Evolutionary conservation across 2,329 filamentous ascomycete species (phyloP), one percentile per base, ranked within the genome.

Genomic region (Fusarium pilosicola): DNA sequence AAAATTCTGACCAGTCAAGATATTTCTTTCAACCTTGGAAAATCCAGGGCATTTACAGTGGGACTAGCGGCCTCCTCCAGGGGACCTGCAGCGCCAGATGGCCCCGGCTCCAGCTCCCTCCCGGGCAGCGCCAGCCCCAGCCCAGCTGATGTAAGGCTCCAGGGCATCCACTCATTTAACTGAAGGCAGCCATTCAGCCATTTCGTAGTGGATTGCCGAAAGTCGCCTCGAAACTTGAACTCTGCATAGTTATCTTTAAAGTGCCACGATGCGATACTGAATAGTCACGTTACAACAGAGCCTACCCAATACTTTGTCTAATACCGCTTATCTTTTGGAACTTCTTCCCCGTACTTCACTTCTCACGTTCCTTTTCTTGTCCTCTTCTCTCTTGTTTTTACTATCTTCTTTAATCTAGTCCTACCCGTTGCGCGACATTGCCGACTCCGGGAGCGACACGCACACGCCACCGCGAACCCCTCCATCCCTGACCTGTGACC

Each of bases 401-500:
- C 38, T 36, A 24, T 72, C 42, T 60, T 61, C 54, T 64, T 74
- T 73, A 75, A 73, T 75, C 69, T 62, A 65, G 65, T 75, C 72
- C 63, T 65, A 58, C 64, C 63, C 65, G 51, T 65, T 75, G 73
- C 75, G 76, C 76, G 74, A 77, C 76, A 76, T 78, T 77, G 72
- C 74, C 75, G 67, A 58, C 60, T 42, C 60, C 66, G 60, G 55
- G 65, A 74, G 61, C 74, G 73, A 76, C 73, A 78, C 76, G 77
- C 71, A 75, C 76, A 77, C 76, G 70, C 76, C 73, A 77, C 75
- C 76, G 76, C 76, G 76, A 74, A 78, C 76, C 76, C 76, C 76
- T 78, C 76, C 75, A 78, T 77, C 74, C 69, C 73, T 75, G 71
- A 76, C 73, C 55, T 46, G 68, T 73, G 66, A 74, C 73, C 61